A percentile compares a stretch with the other conserved stretches of the same genome.
These are phyloP conservation scores for Solanum virginianum DNA, from an alignment of 257 asterid species.

Conservation along the genomic window DNA sequence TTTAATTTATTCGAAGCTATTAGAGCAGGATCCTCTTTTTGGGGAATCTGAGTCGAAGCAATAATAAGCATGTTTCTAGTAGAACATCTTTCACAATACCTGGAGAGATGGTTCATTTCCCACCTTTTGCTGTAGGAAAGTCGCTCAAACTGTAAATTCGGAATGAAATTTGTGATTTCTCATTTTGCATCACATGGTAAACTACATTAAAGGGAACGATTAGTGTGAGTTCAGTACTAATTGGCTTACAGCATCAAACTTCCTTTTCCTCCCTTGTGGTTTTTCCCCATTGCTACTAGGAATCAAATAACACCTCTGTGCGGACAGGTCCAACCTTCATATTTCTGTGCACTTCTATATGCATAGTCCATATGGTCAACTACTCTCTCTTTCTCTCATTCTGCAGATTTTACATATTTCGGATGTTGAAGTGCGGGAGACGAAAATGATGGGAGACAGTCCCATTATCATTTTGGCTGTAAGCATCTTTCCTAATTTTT, in stretches of 20 bases:
- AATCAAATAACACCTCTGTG: not conserved
- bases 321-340: not conserved
- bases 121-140: not conserved
- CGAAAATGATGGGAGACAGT: constrained; percentile 93
- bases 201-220: not conserved
- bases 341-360: not conserved
- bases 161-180: not conserved
- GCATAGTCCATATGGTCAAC: not conserved
- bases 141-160: not conserved
- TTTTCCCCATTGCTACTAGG: not conserved
- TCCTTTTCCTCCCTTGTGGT: not conserved
- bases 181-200: not conserved
- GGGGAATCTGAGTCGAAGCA: too few relatives aligned
- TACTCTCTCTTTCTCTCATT: not conserved
- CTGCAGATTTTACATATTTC: constrained; percentile 88
- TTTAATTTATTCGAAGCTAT: too few relatives aligned
- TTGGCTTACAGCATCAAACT: not conserved
- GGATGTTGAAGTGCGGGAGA: constrained; percentile 79
- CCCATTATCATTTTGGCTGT: constrained; percentile 81
- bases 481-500: not conserved
- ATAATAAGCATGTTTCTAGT: too few relatives aligned
- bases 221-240: not conserved
- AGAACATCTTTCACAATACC: too few relatives aligned
- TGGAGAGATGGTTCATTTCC: not conserved
- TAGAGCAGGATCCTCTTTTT: too few relatives aligned